Conservation (phyloP, 805 yeast genomes). For the Wickerhamomyces canadensis region DNA sequence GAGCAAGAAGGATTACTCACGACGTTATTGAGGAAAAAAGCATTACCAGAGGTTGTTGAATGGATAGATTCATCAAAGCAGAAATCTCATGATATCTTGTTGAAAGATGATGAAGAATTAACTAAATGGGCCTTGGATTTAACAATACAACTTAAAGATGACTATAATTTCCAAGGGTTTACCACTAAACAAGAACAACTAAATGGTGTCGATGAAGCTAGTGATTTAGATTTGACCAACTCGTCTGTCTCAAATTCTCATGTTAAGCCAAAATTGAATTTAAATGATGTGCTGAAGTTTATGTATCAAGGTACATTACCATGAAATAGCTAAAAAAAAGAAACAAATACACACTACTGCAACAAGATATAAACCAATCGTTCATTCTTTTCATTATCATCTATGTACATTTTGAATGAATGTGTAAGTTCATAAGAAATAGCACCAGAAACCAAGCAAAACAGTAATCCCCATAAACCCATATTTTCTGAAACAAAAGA, state of each 20-base stretch:
- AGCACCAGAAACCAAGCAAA: too few species aligned
- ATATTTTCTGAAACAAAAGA: too few species aligned
- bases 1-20: constrained; percentile 80
- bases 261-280: constrained; percentile 21
- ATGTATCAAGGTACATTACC: constrained; percentile 38
- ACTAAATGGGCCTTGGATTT: constrained; percentile 61
- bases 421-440: too few species aligned
- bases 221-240: constrained; percentile 8
- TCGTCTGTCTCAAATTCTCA: constrained; percentile 1
- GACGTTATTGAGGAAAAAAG: constrained; percentile 80
- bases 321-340: too few species aligned
- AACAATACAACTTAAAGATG: constrained; percentile 48
- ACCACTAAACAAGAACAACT: constrained; percentile 45
- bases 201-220: constrained; percentile 8
- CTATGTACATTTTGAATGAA: too few species aligned
- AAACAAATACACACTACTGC: too few species aligned
- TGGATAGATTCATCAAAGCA: constrained; percentile 60
- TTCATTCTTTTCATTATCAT: too few species aligned
- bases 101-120: constrained; percentile 53
- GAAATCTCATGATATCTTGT: constrained; percentile 14
- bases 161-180: constrained; percentile 59
- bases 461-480: too few species aligned
- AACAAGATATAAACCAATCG: too few species aligned
- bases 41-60: constrained; percentile 82
- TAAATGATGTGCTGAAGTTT: constrained; percentile 37